Percentiles rank a stretch among this genome's conserved stretches.
Conservation (phyloP, 169 alveolate species). For the Plasmodium yoelii region DNA sequence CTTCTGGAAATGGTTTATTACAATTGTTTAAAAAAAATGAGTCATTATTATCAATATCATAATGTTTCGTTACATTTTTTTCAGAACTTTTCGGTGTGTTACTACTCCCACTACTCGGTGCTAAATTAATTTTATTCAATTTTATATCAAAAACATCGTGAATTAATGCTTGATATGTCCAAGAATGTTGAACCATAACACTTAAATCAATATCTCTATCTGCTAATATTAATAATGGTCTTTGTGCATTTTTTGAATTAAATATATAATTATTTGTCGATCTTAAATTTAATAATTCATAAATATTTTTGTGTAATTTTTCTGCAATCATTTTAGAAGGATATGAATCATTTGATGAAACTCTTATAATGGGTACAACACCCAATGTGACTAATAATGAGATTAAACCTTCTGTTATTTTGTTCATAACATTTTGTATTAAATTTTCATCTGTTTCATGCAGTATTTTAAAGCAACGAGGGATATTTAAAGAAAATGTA, state of each 20-base stretch:
- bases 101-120: not conserved
- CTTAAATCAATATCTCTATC: slow-evolving; percentile 89
- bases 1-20: slow-evolving; percentile 84
- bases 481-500: slow-evolving; percentile 88
- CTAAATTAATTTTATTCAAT: slow-evolving; percentile 81
- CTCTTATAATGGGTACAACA: slow-evolving; percentile 85
- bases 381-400: slow-evolving; percentile 88
- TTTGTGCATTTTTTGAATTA: slow-evolving; percentile 78
- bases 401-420: slow-evolving; percentile 84
- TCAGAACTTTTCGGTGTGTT: not conserved
- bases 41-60: slow-evolving; percentile 82
- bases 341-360: slow-evolving; percentile 81
- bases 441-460: slow-evolving; percentile 78
- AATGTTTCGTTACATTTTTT: slow-evolving; percentile 9
- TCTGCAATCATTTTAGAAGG: slow-evolving; percentile 88
- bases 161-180: slow-evolving; percentile 91
- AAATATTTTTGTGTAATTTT: slow-evolving; percentile 82
- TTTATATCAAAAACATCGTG: slow-evolving; percentile 88
- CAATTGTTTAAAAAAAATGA: slow-evolving; percentile 77
- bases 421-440: slow-evolving; percentile 76
- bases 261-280: slow-evolving; percentile 76
- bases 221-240: slow-evolving; percentile 87
- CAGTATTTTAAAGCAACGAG: slow-evolving; percentile 79
- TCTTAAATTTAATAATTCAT: slow-evolving; percentile 80
- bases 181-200: slow-evolving; percentile 90